Base-by-base conservation (phyloP, 257 asterid genomes). In the Petunia secreta region DNA sequence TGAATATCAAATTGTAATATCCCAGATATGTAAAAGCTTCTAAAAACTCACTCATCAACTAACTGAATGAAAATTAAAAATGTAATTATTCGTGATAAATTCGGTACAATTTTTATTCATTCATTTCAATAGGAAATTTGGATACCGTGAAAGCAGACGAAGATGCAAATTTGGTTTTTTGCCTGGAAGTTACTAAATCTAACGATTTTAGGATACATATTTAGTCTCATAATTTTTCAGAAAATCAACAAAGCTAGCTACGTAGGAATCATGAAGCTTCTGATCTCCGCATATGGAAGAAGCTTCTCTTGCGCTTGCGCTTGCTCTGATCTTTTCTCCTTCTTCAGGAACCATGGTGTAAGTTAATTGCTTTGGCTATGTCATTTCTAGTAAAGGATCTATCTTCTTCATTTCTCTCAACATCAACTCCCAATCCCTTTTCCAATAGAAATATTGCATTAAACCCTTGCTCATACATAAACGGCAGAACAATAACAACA, bases 391-490 rank as follows among this genome's bases (percentile, higher is more conserved):
- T 68, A 34, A 87, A 87, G 2, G 88, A 82, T 3, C 90, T 87
- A 57, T 79, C 58, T 46, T 69, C 85, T 59, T 83, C 87, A 14
- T 7, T 79, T 66, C 88, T 85, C 62, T 84, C 84, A 7, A 84
- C 88, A 60, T 85, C 86, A 34, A 69, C 46, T 16, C 76, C 90
- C 83, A 87, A 46, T 0, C 86, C 88, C 50, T 85, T 89, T 80
- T 85, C 89, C 10, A 84, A 86, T 38, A 89, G 50, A 14, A 85
- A n/a, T 78, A 84, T 83, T 0, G 85, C 63, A 39, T 85, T 81
- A 81, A 89, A 25, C 0, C 85, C 87, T 25, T 87, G 89, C 46
- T 69, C 84, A 7, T 73, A 13, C 1, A 85, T 25, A 40, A 84
- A 86, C 1, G 91, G 87, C 79, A 86, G 67, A 37, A 80, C 38